Conservation (phyloP, 78 protist species). For the Dictyostelium capitatum region DNA sequence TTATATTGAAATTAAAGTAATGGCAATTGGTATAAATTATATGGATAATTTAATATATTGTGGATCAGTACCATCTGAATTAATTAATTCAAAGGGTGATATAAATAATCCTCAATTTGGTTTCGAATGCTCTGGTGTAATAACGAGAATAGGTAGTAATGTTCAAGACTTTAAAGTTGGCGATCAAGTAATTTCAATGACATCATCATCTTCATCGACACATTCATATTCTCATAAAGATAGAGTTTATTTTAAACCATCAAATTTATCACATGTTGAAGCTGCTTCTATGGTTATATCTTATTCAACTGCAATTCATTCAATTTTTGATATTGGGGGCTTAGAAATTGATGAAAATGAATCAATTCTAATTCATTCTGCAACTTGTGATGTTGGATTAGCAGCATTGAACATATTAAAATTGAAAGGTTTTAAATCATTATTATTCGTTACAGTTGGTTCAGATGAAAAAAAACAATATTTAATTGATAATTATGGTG, state of each 20-base stretch:
- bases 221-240: slow-evolving; percentile 15
- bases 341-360: not conserved
- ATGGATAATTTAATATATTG: slow-evolving; percentile 29
- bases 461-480: not conserved
- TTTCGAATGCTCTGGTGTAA: not conserved
- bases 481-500: not conserved
- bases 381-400: not conserved
- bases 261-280: slow-evolving; percentile 2
- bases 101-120: not conserved
- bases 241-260: not conserved
- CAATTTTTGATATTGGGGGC: not conserved
- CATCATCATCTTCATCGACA: not conserved
- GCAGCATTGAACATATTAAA: slow-evolving; percentile 17
- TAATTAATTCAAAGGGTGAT: no score
- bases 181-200: not conserved
- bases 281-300: slow-evolving; percentile 39
- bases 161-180: slow-evolving; percentile 8
- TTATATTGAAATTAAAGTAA: slow-evolving; percentile 41
- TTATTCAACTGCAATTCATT: not conserved
- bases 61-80: slow-evolving; percentile 13
- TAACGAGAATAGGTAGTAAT: not conserved
- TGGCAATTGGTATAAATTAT: slow-evolving; percentile 42
- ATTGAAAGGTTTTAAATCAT: slow-evolving; percentile 1
- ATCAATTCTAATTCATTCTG: slow-evolving; percentile 13
- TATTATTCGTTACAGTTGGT: not conserved